phyloP scores from a whole-genome alignment of 495 filamentous ascomycete species.

The Aspergillus funiculosus region DNA sequence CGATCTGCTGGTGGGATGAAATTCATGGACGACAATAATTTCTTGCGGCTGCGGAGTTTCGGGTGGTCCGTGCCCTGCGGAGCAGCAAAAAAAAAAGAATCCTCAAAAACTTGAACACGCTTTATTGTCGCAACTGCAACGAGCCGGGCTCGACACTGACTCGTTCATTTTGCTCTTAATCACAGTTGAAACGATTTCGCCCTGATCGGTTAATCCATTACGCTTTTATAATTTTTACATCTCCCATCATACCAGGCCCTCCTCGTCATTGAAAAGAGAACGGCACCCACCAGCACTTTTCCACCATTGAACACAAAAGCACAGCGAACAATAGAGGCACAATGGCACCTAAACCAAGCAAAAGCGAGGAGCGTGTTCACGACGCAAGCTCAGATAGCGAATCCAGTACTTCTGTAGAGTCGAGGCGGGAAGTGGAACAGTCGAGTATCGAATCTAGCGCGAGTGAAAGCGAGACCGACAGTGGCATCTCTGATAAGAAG shows the following conservation, averaged over 20 bases:
- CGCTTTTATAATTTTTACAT: too few species aligned
- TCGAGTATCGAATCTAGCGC: conserved; percentile 30
- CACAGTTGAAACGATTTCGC: not conserved
- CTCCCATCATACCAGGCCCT: too few species aligned
- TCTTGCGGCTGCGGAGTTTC: conserved; percentile 26
- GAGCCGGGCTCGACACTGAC: not conserved
- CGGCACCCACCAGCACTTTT: too few species aligned
- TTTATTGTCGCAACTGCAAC: conserved; percentile 7
- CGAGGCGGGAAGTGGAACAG: conserved; percentile 24
- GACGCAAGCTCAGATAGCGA: conserved; percentile 28
- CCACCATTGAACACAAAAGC: too few species aligned
- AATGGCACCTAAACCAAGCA: conserved; percentile 29
- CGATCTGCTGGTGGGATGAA: not conserved
- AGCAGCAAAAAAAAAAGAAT: conserved; percentile 41
- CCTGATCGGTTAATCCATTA: too few species aligned
- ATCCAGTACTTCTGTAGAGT: conserved; percentile 29
- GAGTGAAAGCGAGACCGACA: conserved; percentile 32
- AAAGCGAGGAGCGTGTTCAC: conserved; percentile 22
- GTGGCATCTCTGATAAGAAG: conserved; percentile 20
- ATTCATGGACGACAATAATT: conserved; percentile 6
- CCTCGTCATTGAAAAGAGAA: too few species aligned
- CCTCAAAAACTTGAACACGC: conserved; percentile 9
- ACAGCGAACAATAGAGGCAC: too few species aligned
- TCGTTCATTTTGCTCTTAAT: not conserved
- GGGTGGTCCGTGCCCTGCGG: conserved; percentile 44